Evolutionary conservation across 768 basidiomycete genomes (phyloP), one percentile per base, ranked within the genome.

Genomic region (Piloderma croceum): DNA sequence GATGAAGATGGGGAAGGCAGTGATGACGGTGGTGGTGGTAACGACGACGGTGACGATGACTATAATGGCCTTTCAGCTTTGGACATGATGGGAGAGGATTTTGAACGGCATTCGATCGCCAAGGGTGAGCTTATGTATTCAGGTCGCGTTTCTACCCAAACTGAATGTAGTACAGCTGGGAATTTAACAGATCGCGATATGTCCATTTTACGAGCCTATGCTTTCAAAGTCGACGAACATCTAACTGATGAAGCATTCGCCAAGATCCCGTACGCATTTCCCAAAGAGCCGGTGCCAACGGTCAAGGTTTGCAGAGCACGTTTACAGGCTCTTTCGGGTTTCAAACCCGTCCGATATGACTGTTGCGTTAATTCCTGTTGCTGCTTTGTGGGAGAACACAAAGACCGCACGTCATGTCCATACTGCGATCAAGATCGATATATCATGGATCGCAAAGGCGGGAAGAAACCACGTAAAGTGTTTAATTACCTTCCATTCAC

Each of bases 401-500:
- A 41, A 6, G 48, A 58, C 4, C 39, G 54, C 10, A 40, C 48
- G 1, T 13, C 20, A 7, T 75, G 73, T 41, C 63, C 63, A 2
- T 53, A 53, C 46, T 74, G 70, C 50, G 32, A 57, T 1, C 49
- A 53, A 32, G 12, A 59, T 10, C 54, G 62, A 2, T 59, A 33
- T 37, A 31, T 52, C 29, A 1, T 41, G 10, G 27, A 39, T 25
- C 51, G 52, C 1, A 51, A 47, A 24, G n/a, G n/a, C n/a, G n/a
- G n/a, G n/a, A n/a, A n/a, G 1, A 45, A 45, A 17, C 51, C 67
- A 1, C 42, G 53, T 0, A 52, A 47, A 25, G 36, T 37, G 3
- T 71, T 67, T 45, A 41, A 43, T 3, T 71, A 72, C 42, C 37
- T 73, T 10, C 67, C 67, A 1, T 40, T 71, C 17, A 66, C 62